These are phyloP conservation scores for Umbilicus rupestris DNA, from an alignment of 164 flowering plant genomes.

Conservation along the genomic window DNA sequence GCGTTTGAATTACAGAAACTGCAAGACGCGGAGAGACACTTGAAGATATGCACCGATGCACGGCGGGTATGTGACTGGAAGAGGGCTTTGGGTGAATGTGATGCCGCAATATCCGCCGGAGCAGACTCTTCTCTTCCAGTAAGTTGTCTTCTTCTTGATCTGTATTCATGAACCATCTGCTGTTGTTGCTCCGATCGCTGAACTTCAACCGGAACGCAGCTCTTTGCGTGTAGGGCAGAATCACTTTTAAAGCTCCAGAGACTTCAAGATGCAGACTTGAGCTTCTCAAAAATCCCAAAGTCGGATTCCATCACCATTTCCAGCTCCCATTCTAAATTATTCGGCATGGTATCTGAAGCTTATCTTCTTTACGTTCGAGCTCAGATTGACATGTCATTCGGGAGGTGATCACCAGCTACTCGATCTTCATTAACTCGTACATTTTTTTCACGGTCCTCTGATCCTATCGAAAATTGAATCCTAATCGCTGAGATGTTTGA, in stretches of 20 bases:
- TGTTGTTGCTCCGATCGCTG: not conserved
- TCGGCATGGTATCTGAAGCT: conserved; percentile 47
- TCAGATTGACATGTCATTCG: conserved; percentile 52
- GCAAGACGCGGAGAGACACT: conserved; percentile 52
- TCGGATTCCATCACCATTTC: conserved; percentile 27
- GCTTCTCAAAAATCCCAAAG: conserved; percentile 31
- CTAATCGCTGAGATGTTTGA: not conserved
- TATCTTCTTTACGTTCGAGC: conserved; percentile 41
- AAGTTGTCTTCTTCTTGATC: not conserved
- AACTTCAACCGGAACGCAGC: conserved; percentile 33
- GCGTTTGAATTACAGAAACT: conserved; percentile 50
- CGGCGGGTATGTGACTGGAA: conserved; percentile 75
- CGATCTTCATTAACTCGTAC: too few species aligned
- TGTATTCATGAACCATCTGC: too few species aligned
- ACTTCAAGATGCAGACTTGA: conserved; percentile 51
- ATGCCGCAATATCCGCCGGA: conserved; percentile 70
- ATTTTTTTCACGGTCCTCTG: too few species aligned
- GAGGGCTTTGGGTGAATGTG: conserved; percentile 55
- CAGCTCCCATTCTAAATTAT: conserved; percentile 32
- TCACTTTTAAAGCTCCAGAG: conserved; percentile 72
- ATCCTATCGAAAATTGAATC: too few species aligned
- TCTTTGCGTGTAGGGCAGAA: conserved; percentile 71
- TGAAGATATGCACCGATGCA: conserved; percentile 48
- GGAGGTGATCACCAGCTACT: conserved; percentile 22
- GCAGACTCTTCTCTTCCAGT: conserved; percentile 85